Conservation (phyloP, 768 basidiomycete genomes). For the Tricholoma sp. region DNA sequence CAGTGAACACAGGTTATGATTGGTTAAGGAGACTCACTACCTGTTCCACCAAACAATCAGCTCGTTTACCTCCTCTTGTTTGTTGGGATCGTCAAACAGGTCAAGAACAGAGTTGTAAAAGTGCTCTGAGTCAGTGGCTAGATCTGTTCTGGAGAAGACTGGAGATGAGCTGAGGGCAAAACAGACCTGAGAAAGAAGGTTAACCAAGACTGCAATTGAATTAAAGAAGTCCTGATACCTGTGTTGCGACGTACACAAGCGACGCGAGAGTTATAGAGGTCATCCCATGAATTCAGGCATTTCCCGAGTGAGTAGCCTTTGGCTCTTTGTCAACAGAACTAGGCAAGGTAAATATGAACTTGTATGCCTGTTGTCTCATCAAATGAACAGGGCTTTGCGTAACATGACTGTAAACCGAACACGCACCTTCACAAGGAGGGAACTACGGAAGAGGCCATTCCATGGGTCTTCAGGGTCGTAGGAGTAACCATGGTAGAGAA, state of each 20-base stretch:
- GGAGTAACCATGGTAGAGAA: too few species aligned
- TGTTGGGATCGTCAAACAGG: not conserved
- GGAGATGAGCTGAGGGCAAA: not conserved
- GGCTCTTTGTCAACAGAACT: too few species aligned
- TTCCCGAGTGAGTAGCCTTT: too few species aligned
- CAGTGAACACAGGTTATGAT: not conserved
- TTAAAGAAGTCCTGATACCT: not conserved
- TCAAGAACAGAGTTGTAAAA: not conserved
- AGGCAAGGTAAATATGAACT: too few species aligned
- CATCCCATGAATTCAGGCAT: too few species aligned
- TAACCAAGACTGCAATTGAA: not conserved
- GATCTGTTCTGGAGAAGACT: not conserved
- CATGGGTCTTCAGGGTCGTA: too few species aligned
- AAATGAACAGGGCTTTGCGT: too few species aligned
- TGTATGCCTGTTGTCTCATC: too few species aligned
- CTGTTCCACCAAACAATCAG: not conserved
- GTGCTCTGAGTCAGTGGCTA: not conserved
- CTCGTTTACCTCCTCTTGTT: not conserved
- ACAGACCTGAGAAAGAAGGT: not conserved
- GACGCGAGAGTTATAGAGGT: too few species aligned
- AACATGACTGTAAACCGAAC: too few species aligned
- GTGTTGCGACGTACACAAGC: not conserved
- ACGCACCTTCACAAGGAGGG: too few species aligned
- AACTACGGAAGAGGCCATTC: too few species aligned
- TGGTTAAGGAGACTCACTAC: not conserved